Evolutionary conservation across 2,329 filamentous ascomycete genomes (phyloP), one percentile per base, ranked within the genome.

Genomic region (Diaporthe sp.): DNA sequence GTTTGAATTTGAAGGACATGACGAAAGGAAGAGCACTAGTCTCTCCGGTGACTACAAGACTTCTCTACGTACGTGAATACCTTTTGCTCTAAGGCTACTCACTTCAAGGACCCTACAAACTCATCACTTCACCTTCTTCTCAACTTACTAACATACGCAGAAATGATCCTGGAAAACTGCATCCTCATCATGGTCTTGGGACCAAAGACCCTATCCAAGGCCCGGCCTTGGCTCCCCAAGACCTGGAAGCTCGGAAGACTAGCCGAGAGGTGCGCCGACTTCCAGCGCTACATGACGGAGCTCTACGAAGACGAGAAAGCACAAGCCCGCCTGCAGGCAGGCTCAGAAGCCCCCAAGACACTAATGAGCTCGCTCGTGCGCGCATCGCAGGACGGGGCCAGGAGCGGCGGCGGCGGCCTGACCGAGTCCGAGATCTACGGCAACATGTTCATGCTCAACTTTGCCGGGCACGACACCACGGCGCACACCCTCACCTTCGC

Each of bases 381-480:
- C 13, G 67, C 68, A 4, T 75, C 73, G 13, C 73, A 75, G 25
- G 58, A 42, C 8, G 68, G 25, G 39, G 51, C 68, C 7, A 28
- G 34, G 39, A 39, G 5, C 17, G 39, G 49, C 1, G 9, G 12
- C 13, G 9, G 12, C 13, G 72, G 82, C 19, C 81, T 85, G 44
- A 85, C 81, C 0, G 84, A 85, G 60, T 76, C 77, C 1, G 87
- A 90, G 74, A 85, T 90, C 12, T 86, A 86, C 57, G 87, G 88
- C 13, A 89, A 89, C 68, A 80, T 88, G 61, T 88, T 87, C 72
- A 81, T 86, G 3, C 84, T 88, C 76, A 88, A 86, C 71, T 82
- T 89, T 60, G 88, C 88, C 0, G 88, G 88, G 0, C 87, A 89
- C 73, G 88, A 90, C 75, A 89, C 88, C 0, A 88, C 87, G 0